phyloP scores from a whole-genome alignment of 257 asterid species.

The Nicotiana otophora region DNA sequence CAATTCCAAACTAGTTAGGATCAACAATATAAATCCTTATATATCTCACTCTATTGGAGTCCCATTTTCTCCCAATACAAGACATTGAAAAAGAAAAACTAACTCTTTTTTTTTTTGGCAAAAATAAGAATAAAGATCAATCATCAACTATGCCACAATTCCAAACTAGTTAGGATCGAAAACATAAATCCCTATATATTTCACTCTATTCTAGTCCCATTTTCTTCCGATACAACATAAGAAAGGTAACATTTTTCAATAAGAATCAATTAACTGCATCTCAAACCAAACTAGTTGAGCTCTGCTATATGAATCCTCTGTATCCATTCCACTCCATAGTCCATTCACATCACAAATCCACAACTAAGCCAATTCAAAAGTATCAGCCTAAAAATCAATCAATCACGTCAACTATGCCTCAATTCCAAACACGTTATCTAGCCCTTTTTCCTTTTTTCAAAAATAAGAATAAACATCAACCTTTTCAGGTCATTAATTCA shows the following conservation, averaged over 20 bases:
- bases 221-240: neutral
- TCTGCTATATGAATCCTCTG: neutral
- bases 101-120: conserved; percentile 32
- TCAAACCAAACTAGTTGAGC: conserved; percentile 2
- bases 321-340: neutral
- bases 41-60: too few species aligned
- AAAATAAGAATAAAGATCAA: conserved; percentile 10
- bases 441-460: neutral
- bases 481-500: neutral
- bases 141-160: conserved; percentile 17
- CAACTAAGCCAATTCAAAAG: too few species aligned
- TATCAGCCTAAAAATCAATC: neutral
- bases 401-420: too few species aligned
- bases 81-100: neutral
- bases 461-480: neutral
- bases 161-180: too few species aligned
- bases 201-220: too few species aligned
- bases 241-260: neutral
- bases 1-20: too few species aligned
- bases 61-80: neutral
- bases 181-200: too few species aligned
- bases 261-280: conserved; percentile 5
- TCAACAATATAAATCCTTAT: too few species aligned
- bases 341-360: too few species aligned
- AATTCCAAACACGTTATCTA: neutral